Evolutionary conservation across 495 filamentous ascomycete species (phyloP).

Genomic region (Bacidia gigantensis): DNA sequence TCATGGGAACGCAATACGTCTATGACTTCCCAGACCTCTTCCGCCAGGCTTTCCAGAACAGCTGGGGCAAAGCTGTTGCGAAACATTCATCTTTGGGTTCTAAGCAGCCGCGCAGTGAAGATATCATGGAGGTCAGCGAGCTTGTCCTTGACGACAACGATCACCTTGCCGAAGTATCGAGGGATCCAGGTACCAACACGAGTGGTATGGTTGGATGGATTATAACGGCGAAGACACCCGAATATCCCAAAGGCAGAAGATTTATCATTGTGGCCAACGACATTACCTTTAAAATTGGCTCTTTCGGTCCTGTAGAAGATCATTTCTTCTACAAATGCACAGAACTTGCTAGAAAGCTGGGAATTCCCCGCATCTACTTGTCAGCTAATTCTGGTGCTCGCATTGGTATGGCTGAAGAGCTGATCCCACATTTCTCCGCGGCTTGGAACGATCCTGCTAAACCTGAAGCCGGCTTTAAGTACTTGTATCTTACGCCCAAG

Average conservation of each 20-base stretch:
- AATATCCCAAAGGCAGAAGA: conserved; percentile 82
- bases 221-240: conserved; percentile 91
- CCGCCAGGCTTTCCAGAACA: conserved; percentile 94
- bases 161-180: conserved; percentile 78
- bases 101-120: conserved; percentile 70
- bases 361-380: conserved; percentile 91
- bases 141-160: conserved; percentile 88
- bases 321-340: conserved; percentile 99
- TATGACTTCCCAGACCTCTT: conserved; percentile 99
- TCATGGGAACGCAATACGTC: conserved; percentile 98
- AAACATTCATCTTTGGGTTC: conserved; percentile 59
- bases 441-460: conserved; percentile 82
- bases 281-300: conserved; percentile 97
- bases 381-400: conserved; percentile 99
- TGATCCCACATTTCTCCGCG: conserved; percentile 91
- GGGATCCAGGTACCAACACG: conserved; percentile 86
- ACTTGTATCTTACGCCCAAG: conserved; percentile 86
- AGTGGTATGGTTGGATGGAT: conserved; percentile 99
- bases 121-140: conserved; percentile 92
- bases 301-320: conserved; percentile 91
- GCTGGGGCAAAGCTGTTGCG: conserved; percentile 61
- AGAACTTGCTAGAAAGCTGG: conserved; percentile 79
- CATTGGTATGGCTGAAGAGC: conserved; percentile 89
- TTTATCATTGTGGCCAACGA: conserved; percentile 98
- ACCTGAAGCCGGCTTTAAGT: conserved; percentile 90